These are phyloP conservation scores for Microstegium vimineum DNA, from an alignment of 176 grass and related monocot genomes.

Conservation along the genomic window DNA sequence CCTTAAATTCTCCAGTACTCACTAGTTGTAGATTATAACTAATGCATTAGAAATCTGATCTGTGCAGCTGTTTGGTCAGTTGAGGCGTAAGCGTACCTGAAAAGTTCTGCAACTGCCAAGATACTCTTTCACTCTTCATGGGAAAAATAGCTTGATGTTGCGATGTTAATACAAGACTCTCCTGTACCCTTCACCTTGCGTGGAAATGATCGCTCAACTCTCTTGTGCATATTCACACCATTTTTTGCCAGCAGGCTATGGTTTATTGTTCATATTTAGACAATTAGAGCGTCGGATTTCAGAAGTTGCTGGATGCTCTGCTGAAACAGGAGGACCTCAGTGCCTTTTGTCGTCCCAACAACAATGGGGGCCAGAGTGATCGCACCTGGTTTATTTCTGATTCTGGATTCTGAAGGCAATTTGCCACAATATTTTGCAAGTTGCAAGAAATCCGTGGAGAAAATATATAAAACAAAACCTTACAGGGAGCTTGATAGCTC, in stretches of 20 bases:
- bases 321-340: not conserved
- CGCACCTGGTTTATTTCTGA: not conserved
- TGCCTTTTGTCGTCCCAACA: not conserved
- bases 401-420: constrained; percentile 10
- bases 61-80: constrained; percentile 54
- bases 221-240: constrained; percentile 18
- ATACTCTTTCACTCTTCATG: not conserved
- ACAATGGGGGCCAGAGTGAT: not conserved
- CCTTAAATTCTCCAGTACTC: not conserved
- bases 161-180: constrained; percentile 30
- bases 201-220: not conserved
- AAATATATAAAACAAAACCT: not conserved
- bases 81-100: constrained; percentile 52
- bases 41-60: constrained; percentile 26
- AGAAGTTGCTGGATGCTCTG: constrained; percentile 4
- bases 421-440: not conserved
- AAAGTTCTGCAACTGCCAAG: not conserved
- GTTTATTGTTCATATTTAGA: constrained; percentile 27
- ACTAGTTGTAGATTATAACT: constrained; percentile 18
- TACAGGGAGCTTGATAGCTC: not conserved
- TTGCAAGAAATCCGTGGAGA: not conserved
- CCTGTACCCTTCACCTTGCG: not conserved
- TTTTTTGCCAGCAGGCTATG: constrained; percentile 7
- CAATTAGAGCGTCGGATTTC: not conserved
- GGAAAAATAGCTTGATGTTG: constrained; percentile 2